Conservation (phyloP, 306 rosid species). For the Cyclanthera cordifolia region DNA sequence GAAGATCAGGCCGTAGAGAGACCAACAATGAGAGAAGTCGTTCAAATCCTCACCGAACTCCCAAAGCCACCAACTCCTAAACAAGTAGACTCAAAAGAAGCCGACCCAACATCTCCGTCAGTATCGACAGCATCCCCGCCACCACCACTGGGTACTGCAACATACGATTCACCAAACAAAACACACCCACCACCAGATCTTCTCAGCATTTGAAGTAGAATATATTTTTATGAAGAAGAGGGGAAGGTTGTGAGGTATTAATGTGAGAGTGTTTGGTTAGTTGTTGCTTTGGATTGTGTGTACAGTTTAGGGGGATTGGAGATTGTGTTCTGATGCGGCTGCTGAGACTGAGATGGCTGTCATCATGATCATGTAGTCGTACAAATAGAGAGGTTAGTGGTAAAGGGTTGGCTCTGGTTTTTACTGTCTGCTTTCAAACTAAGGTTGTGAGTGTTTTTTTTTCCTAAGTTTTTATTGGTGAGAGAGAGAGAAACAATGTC, state of each 20-base stretch:
- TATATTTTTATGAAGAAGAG: not conserved
- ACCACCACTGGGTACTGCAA: not conserved
- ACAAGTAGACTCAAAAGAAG: conserved; percentile 18
- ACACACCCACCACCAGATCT: conserved; percentile 46
- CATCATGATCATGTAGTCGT: not conserved
- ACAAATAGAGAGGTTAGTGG: not conserved
- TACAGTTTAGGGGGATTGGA: not conserved
- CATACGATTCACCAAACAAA: not conserved
- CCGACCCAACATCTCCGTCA: not conserved
- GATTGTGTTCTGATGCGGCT: not conserved
- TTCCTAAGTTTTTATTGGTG: not conserved
- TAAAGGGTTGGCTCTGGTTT: not conserved
- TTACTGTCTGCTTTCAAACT: not conserved
- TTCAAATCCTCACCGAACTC: conserved; percentile 86
- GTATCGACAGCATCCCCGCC: conserved; percentile 32
- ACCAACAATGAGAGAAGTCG: conserved; percentile 95
- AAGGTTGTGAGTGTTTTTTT: conserved; percentile 1
- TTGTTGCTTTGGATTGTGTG: not conserved
- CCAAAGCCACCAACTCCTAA: conserved; percentile 51
- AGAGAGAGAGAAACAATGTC: not conserved
- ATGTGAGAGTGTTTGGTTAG: not conserved
- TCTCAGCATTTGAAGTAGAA: conserved; percentile 52
- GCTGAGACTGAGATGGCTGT: not conserved
- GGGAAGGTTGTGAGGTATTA: not conserved
- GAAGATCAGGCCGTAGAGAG: conserved; percentile 96